Percentiles rank a stretch among this genome's conserved stretches.
These are phyloP conservation scores for Mycena polygramma DNA, from an alignment of 768 basidiomycete species.

Conservation along the genomic window DNA sequence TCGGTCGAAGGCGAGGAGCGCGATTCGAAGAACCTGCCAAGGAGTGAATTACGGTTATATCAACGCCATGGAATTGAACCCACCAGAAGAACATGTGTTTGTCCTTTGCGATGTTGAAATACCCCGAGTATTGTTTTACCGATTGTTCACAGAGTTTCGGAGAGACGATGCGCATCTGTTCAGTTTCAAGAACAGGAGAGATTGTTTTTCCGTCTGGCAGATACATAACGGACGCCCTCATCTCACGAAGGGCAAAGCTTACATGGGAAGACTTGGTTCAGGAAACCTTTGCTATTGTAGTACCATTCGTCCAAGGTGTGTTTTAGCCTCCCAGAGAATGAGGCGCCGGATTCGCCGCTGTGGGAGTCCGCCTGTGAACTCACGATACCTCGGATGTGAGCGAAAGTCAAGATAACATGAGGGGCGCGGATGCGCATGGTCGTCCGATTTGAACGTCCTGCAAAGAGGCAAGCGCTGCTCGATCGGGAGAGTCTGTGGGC, in stretches of 20 bases:
- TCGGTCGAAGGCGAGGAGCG: conserved; percentile 67
- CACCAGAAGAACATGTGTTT: conserved; percentile 76
- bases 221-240: not conserved
- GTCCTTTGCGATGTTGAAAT: conserved; percentile 67
- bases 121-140: conserved; percentile 60
- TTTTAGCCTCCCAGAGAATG: not conserved
- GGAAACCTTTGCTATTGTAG: not conserved
- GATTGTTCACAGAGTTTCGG: conserved; percentile 29
- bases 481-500: no score
- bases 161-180: conserved; percentile 19
- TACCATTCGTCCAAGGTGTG: conserved; percentile 18
- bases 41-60: not conserved
- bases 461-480: no score
- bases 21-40: conserved; percentile 73
- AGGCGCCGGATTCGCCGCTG: not conserved
- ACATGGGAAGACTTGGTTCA: conserved; percentile 9
- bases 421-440: no score
- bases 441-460: no score
- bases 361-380: no score
- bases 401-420: not conserved
- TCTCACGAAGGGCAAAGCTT: not conserved
- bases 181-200: conserved; percentile 13
- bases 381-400: not conserved
- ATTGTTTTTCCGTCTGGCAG: not conserved
- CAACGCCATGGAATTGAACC: conserved; percentile 16